Percentiles rank a stretch among this genome's conserved stretches.
Conservation (phyloP, 805 yeast genomes). For the Hanseniaspora nectarophila region DNA sequence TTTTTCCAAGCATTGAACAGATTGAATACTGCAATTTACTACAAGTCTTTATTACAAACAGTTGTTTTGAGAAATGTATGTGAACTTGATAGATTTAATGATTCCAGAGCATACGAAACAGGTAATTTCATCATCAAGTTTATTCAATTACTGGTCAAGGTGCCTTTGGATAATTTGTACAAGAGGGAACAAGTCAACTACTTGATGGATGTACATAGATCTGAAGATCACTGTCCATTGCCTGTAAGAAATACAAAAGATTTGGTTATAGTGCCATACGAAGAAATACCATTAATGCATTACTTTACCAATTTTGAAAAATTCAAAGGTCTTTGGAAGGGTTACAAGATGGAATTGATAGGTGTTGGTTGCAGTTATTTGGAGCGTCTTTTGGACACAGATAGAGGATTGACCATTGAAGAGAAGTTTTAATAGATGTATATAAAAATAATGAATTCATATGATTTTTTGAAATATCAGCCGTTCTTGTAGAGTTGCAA, state of each 20-base stretch:
- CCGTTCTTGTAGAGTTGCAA: no score
- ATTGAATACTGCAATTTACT: slow-evolving; percentile 46
- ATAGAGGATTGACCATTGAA: slow-evolving; percentile 29
- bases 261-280: slow-evolving; percentile 30
- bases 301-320: slow-evolving; percentile 24
- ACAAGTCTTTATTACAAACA: slow-evolving; percentile 50
- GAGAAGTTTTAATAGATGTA: slow-evolving; percentile 1
- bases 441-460: no score
- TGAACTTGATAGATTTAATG: slow-evolving; percentile 54
- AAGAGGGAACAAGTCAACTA: slow-evolving; percentile 72
- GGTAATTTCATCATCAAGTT: slow-evolving; percentile 50
- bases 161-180: slow-evolving; percentile 79
- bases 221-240: slow-evolving; percentile 23
- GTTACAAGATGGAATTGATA: slow-evolving; percentile 80
- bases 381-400: slow-evolving; percentile 43
- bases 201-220: slow-evolving; percentile 31
- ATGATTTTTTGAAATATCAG: background rate
- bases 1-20: slow-evolving; percentile 60
- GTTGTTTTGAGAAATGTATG: slow-evolving; percentile 41
- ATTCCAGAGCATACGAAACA: slow-evolving; percentile 49
- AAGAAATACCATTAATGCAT: slow-evolving; percentile 35
- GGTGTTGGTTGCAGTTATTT: slow-evolving; percentile 81
- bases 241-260: slow-evolving; percentile 35
- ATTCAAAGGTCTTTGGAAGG: slow-evolving; percentile 50
- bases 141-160: slow-evolving; percentile 56